Percentiles rank a stretch among this genome's conserved stretches.
phyloP scores from a whole-genome alignment of 2,329 filamentous ascomycete genomes.

The Geosmithia flava region DNA sequence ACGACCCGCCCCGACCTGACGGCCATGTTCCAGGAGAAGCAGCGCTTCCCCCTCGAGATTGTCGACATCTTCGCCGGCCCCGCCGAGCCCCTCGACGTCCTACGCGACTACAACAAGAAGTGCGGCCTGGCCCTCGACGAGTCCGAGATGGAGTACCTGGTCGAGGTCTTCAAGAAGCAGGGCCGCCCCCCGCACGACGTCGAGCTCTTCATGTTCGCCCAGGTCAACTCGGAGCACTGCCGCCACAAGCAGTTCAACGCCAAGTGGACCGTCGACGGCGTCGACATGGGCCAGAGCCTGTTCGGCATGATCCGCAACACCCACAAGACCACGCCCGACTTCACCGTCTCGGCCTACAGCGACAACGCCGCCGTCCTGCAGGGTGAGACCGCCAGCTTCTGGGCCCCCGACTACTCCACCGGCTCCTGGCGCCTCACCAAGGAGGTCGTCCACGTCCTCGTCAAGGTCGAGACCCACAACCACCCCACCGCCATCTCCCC shows the following conservation, averaged over 20 bases:
- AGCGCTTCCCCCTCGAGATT: constrained; percentile 52
- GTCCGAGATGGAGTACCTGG: constrained; percentile 85
- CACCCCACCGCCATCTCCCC: constrained; percentile 94
- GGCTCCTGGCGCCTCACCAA: constrained; percentile 81
- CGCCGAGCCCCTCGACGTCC: constrained; percentile 49
- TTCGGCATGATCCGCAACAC: constrained; percentile 98
- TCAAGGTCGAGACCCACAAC: constrained; percentile 97
- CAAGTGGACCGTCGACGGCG: constrained; percentile 86
- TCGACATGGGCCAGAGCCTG: constrained; percentile 64
- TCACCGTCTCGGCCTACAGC: constrained; percentile 90
- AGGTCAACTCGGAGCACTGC: constrained; percentile 96
- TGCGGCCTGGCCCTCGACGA: constrained; percentile 79
- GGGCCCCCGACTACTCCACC: constrained; percentile 78
- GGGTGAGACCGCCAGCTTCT: constrained; percentile 38
- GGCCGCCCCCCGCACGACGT: constrained; percentile 69
- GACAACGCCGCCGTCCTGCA: constrained; percentile 87
- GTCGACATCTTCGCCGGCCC: constrained; percentile 61
- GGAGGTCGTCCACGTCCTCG: constrained; percentile 76
- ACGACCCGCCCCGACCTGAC: constrained; percentile 54
- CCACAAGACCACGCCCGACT: constrained; percentile 67
- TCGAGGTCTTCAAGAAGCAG: constrained; percentile 38
- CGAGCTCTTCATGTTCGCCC: constrained; percentile 98
- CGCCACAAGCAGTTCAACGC: constrained; percentile 89
- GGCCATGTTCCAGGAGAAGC: constrained; percentile 64
- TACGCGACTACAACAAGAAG: constrained; percentile 73